Evolutionary conservation across 805 yeast genomes (phyloP).

Genomic region (Candida maris): DNA sequence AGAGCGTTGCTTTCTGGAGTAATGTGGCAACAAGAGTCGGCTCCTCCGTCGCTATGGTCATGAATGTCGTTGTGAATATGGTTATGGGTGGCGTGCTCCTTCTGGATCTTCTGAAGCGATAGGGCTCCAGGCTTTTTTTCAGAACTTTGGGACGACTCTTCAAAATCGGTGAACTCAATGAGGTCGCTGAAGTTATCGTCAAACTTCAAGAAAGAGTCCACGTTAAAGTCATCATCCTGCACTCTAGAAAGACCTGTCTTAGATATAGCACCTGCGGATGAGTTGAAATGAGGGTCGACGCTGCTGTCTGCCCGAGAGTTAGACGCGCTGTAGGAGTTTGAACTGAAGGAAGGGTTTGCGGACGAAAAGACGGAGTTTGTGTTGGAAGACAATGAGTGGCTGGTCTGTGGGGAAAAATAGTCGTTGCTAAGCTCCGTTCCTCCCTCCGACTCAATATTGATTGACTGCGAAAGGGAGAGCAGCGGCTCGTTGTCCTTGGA

Average conservation of each 20-base stretch:
- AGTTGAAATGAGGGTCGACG: constrained; percentile 3
- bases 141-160: constrained; percentile 6
- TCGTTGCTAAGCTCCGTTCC: constrained; percentile 13
- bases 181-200: constrained; percentile 28
- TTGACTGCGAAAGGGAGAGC: constrained; percentile 21
- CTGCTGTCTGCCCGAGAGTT: constrained; percentile 2
- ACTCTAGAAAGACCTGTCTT: background rate
- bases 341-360: constrained; percentile 9
- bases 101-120: background rate
- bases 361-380: constrained; percentile 21
- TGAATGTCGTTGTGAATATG: constrained; percentile 2
- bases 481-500: constrained; percentile 13
- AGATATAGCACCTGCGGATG: background rate
- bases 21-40: too few relatives aligned
- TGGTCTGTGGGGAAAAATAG: constrained; percentile 26
- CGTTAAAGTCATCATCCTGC: constrained; percentile 25
- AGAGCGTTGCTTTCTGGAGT: too few relatives aligned
- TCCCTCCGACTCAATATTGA: constrained; percentile 22
- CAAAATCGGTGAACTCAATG: constrained; percentile 27
- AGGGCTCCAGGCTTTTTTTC: background rate
- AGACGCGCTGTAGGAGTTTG: constrained; percentile 8
- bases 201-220: constrained; percentile 31
- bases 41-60: background rate
- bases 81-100: background rate
- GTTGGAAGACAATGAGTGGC: constrained; percentile 24